phyloP scores from a whole-genome alignment of 345 rosid species.

The Lepidium africanum region DNA sequence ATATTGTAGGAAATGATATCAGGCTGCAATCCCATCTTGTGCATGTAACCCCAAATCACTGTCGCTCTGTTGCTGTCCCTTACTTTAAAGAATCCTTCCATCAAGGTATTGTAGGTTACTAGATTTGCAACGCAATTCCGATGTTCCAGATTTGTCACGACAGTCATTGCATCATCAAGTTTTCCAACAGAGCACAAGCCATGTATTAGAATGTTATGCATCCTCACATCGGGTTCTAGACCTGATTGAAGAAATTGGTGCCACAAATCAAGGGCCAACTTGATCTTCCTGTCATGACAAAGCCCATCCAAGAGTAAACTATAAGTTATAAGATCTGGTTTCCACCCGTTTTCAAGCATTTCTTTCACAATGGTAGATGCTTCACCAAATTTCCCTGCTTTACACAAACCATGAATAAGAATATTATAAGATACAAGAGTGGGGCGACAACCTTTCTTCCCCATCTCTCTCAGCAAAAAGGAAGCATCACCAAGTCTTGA shows the following conservation, averaged over 20 bases:
- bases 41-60: constrained; percentile 58
- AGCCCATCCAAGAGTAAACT: constrained; percentile 77
- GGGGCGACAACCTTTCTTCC: constrained; percentile 37
- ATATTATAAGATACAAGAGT: constrained; percentile 64
- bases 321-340: constrained; percentile 72
- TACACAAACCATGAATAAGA: constrained; percentile 66
- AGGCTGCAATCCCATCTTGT: constrained; percentile 44
- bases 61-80: constrained; percentile 54
- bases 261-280: constrained; percentile 68
- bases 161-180: constrained; percentile 54
- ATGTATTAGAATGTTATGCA: constrained; percentile 77
- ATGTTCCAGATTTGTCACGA: constrained; percentile 51
- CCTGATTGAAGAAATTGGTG: constrained; percentile 44
- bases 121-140: constrained; percentile 58
- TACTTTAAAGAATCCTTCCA: constrained; percentile 70
- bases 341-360: constrained; percentile 60
- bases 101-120: constrained; percentile 71
- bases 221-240: constrained; percentile 53
- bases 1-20: constrained; percentile 84
- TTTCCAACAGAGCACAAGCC: constrained; percentile 74
- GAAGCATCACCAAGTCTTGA: constrained; percentile 66
- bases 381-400: constrained; percentile 59
- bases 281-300: constrained; percentile 54
- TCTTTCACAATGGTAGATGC: constrained; percentile 62
- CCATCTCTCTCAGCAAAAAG: constrained; percentile 48